phyloP scores from a whole-genome alignment of 1,139 yeast species.

The Geotrichum reessii region DNA sequence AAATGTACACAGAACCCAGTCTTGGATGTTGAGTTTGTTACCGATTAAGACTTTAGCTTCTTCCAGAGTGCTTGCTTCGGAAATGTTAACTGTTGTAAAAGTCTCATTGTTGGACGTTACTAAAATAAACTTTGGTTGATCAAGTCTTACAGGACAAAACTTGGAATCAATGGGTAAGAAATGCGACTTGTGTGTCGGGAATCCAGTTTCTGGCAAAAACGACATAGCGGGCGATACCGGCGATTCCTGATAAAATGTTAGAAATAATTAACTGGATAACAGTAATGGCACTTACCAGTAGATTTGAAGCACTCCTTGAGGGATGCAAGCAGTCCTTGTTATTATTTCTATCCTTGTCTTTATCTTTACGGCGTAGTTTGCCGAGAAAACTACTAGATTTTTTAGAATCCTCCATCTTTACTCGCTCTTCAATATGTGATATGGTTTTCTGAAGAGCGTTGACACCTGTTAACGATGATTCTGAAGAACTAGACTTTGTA shows the following conservation, averaged over 20 bases:
- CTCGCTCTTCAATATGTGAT: constrained; percentile 7
- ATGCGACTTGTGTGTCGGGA: neutral
- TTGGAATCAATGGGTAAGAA: constrained; percentile 7
- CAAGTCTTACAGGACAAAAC: constrained; percentile 8
- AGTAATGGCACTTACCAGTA: constrained; percentile 9
- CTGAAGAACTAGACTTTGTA: constrained; percentile 53
- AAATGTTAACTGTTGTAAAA: constrained; percentile 48
- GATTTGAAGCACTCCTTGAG: constrained; percentile 16
- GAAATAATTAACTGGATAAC: neutral
- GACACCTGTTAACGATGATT: constrained; percentile 36
- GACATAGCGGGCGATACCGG: constrained; percentile 15
- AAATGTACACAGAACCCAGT: constrained; percentile 43
- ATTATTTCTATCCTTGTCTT: constrained; percentile 7
- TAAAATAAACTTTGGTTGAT: constrained; percentile 39
- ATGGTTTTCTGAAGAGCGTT: constrained; percentile 7
- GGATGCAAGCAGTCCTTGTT: constrained; percentile 11
- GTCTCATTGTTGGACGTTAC: constrained; percentile 54
- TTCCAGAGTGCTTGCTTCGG: constrained; percentile 31
- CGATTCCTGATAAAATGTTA: constrained; percentile 12
- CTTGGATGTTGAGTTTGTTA: constrained; percentile 41
- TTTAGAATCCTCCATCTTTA: constrained; percentile 12
- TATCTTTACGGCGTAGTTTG: constrained; percentile 18
- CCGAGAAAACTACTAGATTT: constrained; percentile 17
- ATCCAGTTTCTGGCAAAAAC: neutral
- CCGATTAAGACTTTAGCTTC: constrained; percentile 41